Conservation (phyloP, 495 filamentous ascomycete species). For the Penicillium fimorum region DNA sequence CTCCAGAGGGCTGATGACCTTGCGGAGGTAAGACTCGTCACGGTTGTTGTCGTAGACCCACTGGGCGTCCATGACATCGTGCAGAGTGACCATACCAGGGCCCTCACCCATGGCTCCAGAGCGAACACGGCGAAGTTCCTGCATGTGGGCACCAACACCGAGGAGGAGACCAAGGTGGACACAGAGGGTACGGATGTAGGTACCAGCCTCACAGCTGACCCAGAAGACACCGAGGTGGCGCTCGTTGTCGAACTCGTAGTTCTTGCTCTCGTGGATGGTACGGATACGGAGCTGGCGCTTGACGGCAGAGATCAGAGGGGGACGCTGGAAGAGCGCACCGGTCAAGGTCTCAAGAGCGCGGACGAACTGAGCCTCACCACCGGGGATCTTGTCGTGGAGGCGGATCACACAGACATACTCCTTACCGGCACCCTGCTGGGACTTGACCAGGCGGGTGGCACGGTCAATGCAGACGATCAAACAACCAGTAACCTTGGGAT, state of each 20-base stretch:
- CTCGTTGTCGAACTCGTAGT: constrained; percentile 97
- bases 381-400: constrained; percentile 86
- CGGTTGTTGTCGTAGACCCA: constrained; percentile 89
- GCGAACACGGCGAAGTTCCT: constrained; percentile 91
- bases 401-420: constrained; percentile 84
- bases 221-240: constrained; percentile 98
- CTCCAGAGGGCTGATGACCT: constrained; percentile 87
- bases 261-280: constrained; percentile 92
- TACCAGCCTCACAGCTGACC: constrained; percentile 98
- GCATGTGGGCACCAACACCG: constrained; percentile 97
- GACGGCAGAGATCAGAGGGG: constrained; percentile 94
- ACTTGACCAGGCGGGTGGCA: constrained; percentile 95
- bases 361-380: constrained; percentile 84
- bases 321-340: constrained; percentile 95
- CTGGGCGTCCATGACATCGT: constrained; percentile 94
- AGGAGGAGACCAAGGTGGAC: constrained; percentile 91
- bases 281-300: constrained; percentile 97
- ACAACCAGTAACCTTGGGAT: constrained; percentile 92
- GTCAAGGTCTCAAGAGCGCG: constrained; percentile 92
- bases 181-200: constrained; percentile 96
- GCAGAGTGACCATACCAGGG: constrained; percentile 83
- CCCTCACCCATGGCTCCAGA: constrained; percentile 92
- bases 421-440: constrained; percentile 96
- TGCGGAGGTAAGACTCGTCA: constrained; percentile 83
- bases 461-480: constrained; percentile 95